Evolutionary conservation across 2,329 filamentous ascomycete species (phyloP).

Genomic region (Colletotrichum tropicale): DNA sequence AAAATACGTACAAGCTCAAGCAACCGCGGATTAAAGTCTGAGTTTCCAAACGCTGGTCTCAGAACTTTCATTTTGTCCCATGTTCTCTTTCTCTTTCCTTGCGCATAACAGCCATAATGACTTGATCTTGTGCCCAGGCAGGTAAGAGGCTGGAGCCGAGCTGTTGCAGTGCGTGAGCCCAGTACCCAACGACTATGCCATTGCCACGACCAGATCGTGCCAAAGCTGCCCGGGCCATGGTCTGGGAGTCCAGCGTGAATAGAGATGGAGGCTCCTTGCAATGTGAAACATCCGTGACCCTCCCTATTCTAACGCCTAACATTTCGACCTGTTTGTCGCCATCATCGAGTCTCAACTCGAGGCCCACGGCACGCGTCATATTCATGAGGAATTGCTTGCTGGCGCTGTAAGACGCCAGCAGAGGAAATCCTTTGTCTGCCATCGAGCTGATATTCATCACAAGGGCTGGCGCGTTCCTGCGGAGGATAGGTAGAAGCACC

Average conservation of each 20-base stretch:
- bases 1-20: too few species aligned
- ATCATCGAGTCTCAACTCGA: background rate
- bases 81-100: background rate
- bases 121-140: background rate
- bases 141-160: background rate
- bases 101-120: background rate
- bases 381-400: background rate
- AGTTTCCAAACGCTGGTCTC: background rate
- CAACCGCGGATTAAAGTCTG: background rate
- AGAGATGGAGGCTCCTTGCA: background rate
- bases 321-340: background rate
- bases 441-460: background rate
- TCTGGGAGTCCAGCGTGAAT: background rate
- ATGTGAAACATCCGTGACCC: background rate
- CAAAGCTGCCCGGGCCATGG: background rate
- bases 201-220: background rate
- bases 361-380: background rate
- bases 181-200: background rate
- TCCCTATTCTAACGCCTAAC: background rate
- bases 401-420: background rate
- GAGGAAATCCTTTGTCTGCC: background rate
- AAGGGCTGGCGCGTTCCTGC: background rate
- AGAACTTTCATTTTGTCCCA: background rate
- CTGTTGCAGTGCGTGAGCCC: background rate
- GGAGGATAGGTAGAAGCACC: background rate